Evolutionary conservation across 176 grass and related monocot genomes (phyloP).

Genomic region (Cymbopogon citratus): DNA sequence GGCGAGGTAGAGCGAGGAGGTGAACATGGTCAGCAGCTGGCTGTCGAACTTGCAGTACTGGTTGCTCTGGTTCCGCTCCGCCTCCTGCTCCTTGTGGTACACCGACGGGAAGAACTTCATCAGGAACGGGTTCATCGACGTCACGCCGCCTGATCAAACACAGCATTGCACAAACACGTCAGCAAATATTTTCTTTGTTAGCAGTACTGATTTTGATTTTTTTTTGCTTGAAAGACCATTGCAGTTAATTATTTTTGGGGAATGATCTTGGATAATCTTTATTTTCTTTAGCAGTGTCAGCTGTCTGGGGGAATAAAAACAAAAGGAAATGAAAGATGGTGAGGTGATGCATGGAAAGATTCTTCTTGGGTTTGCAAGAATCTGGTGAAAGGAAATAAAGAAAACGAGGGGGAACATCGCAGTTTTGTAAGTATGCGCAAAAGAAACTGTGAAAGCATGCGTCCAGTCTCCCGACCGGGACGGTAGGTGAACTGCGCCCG

Average conservation of each 20-base stretch:
- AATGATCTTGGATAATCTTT: not conserved
- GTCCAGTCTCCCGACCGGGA: not conserved
- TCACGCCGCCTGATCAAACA: constrained; percentile 64
- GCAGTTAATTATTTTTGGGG: not conserved
- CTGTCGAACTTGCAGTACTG: constrained; percentile 99
- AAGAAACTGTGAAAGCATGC: not conserved
- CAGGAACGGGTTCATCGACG: constrained; percentile 79
- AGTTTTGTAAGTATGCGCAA: not conserved
- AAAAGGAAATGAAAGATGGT: not conserved
- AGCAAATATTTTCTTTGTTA: not conserved
- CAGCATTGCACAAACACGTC: not conserved
- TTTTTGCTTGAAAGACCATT: not conserved
- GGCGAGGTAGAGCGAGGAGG: constrained; percentile 88
- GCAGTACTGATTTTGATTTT: not conserved
- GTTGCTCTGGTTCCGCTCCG: constrained; percentile 52
- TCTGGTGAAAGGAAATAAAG: not conserved
- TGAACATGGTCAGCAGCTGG: constrained; percentile 90
- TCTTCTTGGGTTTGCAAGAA: constrained; percentile 21
- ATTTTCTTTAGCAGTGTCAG: not conserved
- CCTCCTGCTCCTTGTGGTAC: constrained; percentile 51
- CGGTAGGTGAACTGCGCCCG: constrained; percentile 5
- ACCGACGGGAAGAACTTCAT: constrained; percentile 79
- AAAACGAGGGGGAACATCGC: constrained; percentile 7
- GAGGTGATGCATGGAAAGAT: constrained; percentile 26
- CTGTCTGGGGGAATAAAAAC: not conserved